Evolutionary conservation across 257 asterid genomes (phyloP).

Genomic region (Scutellaria galericulata): DNA sequence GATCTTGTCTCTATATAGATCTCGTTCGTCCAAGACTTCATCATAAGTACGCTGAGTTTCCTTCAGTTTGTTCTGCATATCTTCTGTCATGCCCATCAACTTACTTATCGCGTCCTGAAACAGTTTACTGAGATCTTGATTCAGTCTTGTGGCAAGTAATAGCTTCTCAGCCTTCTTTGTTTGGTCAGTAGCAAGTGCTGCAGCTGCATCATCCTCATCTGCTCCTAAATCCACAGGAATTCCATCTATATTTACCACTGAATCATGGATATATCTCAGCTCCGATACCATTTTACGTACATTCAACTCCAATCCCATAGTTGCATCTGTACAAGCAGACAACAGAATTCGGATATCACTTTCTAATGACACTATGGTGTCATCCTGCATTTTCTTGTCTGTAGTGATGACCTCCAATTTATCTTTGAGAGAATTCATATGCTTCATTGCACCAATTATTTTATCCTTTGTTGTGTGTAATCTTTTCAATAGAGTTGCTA

Average conservation of each 20-base stretch:
- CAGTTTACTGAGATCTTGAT: slow-evolving; percentile 51
- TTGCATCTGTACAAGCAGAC: slow-evolving; percentile 76
- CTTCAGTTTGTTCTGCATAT: slow-evolving; percentile 56
- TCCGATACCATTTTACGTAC: slow-evolving; percentile 43
- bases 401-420: slow-evolving; percentile 53
- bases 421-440: slow-evolving; percentile 56
- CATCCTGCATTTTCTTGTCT: slow-evolving; percentile 59
- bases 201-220: slow-evolving; percentile 41
- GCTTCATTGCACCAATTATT: slow-evolving; percentile 41
- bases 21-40: slow-evolving; percentile 64
- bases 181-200: slow-evolving; percentile 46
- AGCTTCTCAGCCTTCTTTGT: slow-evolving; percentile 65
- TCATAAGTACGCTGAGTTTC: slow-evolving; percentile 52
- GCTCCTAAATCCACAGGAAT: slow-evolving; percentile 39
- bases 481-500: slow-evolving; percentile 50
- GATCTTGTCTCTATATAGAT: slow-evolving; percentile 49
- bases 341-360: slow-evolving; percentile 52
- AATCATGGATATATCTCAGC: slow-evolving; percentile 47
- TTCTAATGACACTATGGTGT: slow-evolving; percentile 54
- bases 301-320: slow-evolving; percentile 56
- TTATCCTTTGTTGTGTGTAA: slow-evolving; percentile 54
- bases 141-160: slow-evolving; percentile 56
- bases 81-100: slow-evolving; percentile 46
- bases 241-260: slow-evolving; percentile 43
- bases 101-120: slow-evolving; percentile 49